Evolutionary conservation across 768 basidiomycete genomes (phyloP), one percentile per base, ranked within the genome.

Genomic region (Russula ochroleuca): DNA sequence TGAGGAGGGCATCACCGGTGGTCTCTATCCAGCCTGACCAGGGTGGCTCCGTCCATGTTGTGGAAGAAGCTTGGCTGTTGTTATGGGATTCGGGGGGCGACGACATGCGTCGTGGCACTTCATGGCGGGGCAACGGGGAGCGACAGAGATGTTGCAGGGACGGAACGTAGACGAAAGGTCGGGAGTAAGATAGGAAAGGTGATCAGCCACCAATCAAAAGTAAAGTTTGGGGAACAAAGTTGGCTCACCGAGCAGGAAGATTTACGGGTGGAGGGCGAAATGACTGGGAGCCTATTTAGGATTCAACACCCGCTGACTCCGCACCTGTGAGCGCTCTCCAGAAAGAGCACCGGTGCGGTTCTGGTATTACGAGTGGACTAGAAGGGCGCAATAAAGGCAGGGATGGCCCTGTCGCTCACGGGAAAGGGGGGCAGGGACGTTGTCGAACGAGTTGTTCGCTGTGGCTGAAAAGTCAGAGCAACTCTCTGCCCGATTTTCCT

Each of bases 11-110:
- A 76, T 98, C 95, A 69, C 89, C 88, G 0, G 95, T 97, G 4
- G 93, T 91, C 73, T 94, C 92, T 78, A 98, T 92, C 85, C 90
- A 97, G 21, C 95, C 95, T 13, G 85, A 86, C 87, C 91, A 95
- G 2, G 93, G 94, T 0, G 93, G 93, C 72, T 92, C 90, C 23
- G 88, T 85, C 87, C 87, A 89, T n/a, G 83, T 79, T 33, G 74
- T 72, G 0, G 80, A 64, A 10, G 78, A 67, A 64, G 68, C 31
- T 7, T 67, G 61, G 31, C 23, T 28, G 58, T 60, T 66, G 55
- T 31, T 48, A 61, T 64, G 63, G 33, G 63, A 60, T 41, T 68
- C 67, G 21, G 67, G 65, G 41, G 67, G 67, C 5, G 67, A 68
- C 3, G 67, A 68, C 66, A 68, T 67, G 49, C 28, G 60, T 28